A percentile compares a stretch with the other conserved stretches of the same genome.
Conservation (phyloP, 495 filamentous ascomycete species). For the Tuber melanosporum region DNA sequence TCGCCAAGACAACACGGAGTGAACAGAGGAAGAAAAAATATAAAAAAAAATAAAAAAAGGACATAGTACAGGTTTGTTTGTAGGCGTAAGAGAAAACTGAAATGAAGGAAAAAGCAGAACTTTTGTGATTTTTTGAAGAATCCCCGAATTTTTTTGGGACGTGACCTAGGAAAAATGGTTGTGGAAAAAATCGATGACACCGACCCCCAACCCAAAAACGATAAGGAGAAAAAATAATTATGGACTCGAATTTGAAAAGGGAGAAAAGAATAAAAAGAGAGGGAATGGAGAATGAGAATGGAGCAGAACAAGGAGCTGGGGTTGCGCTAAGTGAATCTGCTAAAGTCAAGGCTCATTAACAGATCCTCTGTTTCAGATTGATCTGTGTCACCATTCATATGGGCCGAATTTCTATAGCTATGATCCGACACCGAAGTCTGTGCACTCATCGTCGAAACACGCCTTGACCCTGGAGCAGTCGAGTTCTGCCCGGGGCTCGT, state of each 20-base stretch:
- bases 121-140: neutral
- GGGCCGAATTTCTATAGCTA: conserved; percentile 24
- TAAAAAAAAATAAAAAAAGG: neutral
- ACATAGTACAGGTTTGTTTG: neutral
- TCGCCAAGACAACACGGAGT: conserved; percentile 4
- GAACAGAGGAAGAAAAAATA: neutral
- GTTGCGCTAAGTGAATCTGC: conserved; percentile 37
- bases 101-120: neutral
- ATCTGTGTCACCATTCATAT: conserved; percentile 32
- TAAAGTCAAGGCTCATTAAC: conserved; percentile 37
- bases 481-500: conserved; percentile 20
- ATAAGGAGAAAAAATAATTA: neutral
- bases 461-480: conserved; percentile 18
- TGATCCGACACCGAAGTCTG: conserved; percentile 28
- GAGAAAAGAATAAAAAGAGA: conserved; percentile 1
- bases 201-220: neutral
- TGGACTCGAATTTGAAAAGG: neutral
- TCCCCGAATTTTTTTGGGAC: neutral
- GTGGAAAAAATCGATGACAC: neutral
- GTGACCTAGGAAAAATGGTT: neutral
- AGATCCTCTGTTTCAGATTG: conserved; percentile 38
- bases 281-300: neutral
- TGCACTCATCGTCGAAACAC: conserved; percentile 35
- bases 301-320: neutral
- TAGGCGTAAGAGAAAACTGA: neutral